phyloP scores from a whole-genome alignment of 352 stramenopile genomes.

The Pythium periplocum region DNA sequence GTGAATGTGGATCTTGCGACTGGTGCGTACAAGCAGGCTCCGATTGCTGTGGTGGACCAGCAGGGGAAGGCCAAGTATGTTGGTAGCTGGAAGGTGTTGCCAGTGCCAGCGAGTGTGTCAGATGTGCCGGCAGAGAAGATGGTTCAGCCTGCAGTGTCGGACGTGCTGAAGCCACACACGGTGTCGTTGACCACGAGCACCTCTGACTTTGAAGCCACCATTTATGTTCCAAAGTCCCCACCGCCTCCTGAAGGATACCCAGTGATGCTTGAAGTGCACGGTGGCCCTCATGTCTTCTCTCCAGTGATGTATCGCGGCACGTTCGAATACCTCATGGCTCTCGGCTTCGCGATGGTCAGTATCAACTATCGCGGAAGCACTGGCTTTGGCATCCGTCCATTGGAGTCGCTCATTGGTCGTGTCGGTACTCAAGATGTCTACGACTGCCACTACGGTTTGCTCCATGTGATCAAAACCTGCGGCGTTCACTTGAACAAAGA shows the following conservation, averaged over 20 bases:
- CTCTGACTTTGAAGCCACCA: conserved; percentile 68
- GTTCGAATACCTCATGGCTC: conserved; percentile 87
- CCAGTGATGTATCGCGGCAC: conserved; percentile 81
- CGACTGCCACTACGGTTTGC: conserved; percentile 87
- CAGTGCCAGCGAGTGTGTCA: conserved; percentile 47
- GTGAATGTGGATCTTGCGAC: conserved; percentile 40
- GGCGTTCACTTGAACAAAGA: conserved; percentile 59
- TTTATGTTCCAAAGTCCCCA: conserved; percentile 54
- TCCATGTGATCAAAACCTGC: conserved; percentile 61
- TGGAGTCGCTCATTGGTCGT: conserved; percentile 88
- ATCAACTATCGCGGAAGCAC: conserved; percentile 97
- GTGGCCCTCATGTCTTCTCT: conserved; percentile 89
- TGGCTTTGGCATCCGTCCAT: conserved; percentile 84
- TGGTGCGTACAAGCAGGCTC: conserved; percentile 26
- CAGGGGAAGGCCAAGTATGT: conserved; percentile 29
- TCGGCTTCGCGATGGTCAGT: conserved; percentile 88
- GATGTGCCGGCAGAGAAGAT: conserved; percentile 23
- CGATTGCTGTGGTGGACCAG: conserved; percentile 50
- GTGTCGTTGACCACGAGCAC: conserved; percentile 38
- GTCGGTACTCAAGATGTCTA: conserved; percentile 91
- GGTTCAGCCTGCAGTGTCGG: too few species aligned
- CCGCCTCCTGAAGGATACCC: conserved; percentile 44
- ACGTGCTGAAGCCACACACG: conserved; percentile 34
- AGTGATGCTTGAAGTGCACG: conserved; percentile 87
- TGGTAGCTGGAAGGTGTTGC: conserved; percentile 52